Evolutionary conservation across 2,329 filamentous ascomycete genomes (phyloP).

Genomic region (Macrophomina pseudophaseolina): DNA sequence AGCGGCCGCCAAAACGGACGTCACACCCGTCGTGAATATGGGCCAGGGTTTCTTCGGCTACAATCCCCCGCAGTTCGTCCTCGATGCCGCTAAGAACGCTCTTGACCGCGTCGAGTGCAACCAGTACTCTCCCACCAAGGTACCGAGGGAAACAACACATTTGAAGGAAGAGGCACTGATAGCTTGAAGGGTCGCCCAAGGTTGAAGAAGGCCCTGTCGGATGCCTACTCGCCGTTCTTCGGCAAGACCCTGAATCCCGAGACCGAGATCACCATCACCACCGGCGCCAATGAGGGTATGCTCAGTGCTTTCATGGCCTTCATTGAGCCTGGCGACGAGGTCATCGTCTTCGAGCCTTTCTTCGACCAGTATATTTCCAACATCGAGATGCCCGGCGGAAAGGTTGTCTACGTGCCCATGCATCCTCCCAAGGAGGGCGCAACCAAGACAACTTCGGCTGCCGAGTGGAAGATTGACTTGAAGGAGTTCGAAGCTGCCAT

Average conservation of each 20-base stretch:
- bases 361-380: constrained; percentile 99
- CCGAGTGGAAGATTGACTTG: constrained; percentile 88
- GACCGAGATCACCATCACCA: constrained; percentile 93
- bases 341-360: constrained; percentile 97
- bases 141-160: constrained; percentile 34
- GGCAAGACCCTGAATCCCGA: constrained; percentile 82
- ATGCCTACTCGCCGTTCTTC: constrained; percentile 90
- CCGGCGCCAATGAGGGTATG: constrained; percentile 85
- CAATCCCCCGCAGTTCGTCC: constrained; percentile 88
- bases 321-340: constrained; percentile 91
- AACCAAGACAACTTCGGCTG: constrained; percentile 78
- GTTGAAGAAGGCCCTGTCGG: constrained; percentile 88
- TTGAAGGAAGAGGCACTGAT: background rate
- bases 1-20: constrained; percentile 66
- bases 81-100: constrained; percentile 88
- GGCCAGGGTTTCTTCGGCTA: constrained; percentile 85
- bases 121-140: constrained; percentile 94
- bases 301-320: constrained; percentile 98
- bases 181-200: constrained; percentile 72
- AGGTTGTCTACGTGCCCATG: constrained; percentile 93
- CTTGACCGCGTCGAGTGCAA: constrained; percentile 95
- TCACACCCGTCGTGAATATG: constrained; percentile 72
- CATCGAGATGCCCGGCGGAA: constrained; percentile 97
- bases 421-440: constrained; percentile 84
- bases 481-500: constrained; percentile 80